phyloP scores from a whole-genome alignment of 2,329 filamentous ascomycete species.

The Cercospora sesami region DNA sequence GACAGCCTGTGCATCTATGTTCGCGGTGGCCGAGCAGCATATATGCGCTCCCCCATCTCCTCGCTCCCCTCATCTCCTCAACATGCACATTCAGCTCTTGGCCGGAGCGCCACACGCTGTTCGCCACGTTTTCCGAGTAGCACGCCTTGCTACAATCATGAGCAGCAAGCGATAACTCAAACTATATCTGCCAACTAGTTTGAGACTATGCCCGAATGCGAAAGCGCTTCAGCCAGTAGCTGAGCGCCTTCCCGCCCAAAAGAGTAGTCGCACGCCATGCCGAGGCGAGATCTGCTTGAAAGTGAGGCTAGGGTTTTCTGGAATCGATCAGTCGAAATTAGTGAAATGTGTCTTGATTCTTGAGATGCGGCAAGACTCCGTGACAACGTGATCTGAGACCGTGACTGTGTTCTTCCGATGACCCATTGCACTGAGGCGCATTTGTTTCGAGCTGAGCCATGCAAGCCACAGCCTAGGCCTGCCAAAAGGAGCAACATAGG shows the following conservation, averaged over 20 bases:
- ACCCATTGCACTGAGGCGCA: background rate
- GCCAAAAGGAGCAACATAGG: background rate
- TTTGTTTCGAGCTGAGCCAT: background rate
- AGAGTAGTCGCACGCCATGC: background rate
- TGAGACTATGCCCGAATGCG: background rate
- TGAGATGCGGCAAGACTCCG: background rate
- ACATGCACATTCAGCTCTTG: background rate
- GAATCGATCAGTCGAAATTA: background rate
- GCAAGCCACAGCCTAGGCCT: background rate
- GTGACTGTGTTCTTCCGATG: background rate
- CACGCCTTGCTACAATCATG: background rate
- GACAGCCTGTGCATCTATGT: background rate
- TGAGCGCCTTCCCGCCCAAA: background rate
- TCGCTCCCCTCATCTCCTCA: background rate
- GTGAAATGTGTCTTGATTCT: background rate
- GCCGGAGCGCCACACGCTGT: background rate
- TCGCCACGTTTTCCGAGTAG: background rate
- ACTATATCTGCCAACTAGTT: background rate
- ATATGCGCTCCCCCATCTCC: background rate
- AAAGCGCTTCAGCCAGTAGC: background rate
- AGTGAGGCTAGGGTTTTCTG: background rate
- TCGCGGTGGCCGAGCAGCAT: background rate
- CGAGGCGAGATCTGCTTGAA: background rate
- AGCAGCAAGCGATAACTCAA: background rate
- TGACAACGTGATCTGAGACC: background rate